phyloP scores from a whole-genome alignment of 768 basidiomycete genomes.

The Gautieria morchelliformis region DNA sequence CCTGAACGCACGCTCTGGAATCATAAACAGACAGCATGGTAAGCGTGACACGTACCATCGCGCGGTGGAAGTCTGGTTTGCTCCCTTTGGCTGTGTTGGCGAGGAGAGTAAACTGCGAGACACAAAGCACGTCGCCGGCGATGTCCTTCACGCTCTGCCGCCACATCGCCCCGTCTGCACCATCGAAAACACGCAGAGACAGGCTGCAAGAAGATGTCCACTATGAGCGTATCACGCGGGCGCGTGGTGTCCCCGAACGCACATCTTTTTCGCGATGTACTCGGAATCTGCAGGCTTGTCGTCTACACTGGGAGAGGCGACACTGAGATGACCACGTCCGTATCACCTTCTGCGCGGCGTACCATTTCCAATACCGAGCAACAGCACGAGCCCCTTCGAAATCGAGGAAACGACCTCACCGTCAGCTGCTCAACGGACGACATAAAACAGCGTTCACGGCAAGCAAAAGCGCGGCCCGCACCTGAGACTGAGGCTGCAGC shows the following conservation, averaged over 20 bases:
- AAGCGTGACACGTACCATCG: conserved; percentile 56
- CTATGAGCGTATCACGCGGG: conserved; percentile 5
- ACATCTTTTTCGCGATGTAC: conserved; percentile 78
- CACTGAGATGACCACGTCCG: background rate
- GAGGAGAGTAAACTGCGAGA: conserved; percentile 89
- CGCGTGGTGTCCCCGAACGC: conserved; percentile 15
- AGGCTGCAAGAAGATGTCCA: conserved; percentile 35
- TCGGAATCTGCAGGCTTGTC: conserved; percentile 71
- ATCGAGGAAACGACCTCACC: conserved; percentile 73
- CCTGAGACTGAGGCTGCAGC: conserved; percentile 78
- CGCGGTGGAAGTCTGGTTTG: conserved; percentile 87
- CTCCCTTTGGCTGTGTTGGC: conserved; percentile 81
- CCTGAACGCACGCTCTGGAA: conserved; percentile 28
- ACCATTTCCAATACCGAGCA: conserved; percentile 85
- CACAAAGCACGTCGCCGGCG: conserved; percentile 84
- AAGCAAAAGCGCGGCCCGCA: conserved; percentile 21
- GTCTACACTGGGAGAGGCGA: conserved; percentile 39
- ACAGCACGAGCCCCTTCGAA: conserved; percentile 76
- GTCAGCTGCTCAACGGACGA: conserved; percentile 51
- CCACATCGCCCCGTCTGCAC: conserved; percentile 66
- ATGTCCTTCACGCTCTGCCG: conserved; percentile 82
- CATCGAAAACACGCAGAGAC: conserved; percentile 62
- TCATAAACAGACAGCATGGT: background rate
- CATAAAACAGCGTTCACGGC: background rate
- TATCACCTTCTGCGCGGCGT: conserved; percentile 14